A percentile compares a stretch with the other conserved stretches of the same genome.
phyloP scores from a whole-genome alignment of 306 rosid species.

The Calophaca sinica region DNA sequence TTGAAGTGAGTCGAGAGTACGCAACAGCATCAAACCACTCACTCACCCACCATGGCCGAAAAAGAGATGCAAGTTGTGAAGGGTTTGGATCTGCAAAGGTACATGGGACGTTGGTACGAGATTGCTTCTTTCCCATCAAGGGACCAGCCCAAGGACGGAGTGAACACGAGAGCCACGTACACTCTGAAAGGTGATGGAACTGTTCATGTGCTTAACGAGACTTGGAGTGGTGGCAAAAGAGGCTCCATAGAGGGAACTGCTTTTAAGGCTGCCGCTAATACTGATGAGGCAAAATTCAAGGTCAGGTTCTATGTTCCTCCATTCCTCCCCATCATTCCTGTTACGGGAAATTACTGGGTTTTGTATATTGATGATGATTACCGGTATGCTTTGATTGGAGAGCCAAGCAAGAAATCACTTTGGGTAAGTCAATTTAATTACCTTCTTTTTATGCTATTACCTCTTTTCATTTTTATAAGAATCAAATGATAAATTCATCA shows the following conservation, averaged over 20 bases:
- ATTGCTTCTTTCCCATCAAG: constrained; percentile 80
- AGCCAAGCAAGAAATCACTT: constrained; percentile 68
- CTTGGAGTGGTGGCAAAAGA: constrained; percentile 74
- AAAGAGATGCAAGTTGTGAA: constrained; percentile 73
- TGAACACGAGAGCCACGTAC: constrained; percentile 84
- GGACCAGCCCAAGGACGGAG: constrained; percentile 71
- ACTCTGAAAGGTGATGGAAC: constrained; percentile 67
- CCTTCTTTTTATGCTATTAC: not conserved
- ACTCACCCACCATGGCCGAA: constrained; percentile 51
- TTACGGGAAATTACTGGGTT: constrained; percentile 85
- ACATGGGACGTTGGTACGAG: constrained; percentile 97
- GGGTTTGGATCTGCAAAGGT: constrained; percentile 65
- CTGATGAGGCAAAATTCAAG: constrained; percentile 86
- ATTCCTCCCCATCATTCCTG: constrained; percentile 76
- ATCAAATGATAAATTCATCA: too few species aligned
- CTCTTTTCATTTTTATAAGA: too few species aligned
- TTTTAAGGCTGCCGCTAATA: constrained; percentile 64
- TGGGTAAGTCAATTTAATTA: constrained; percentile 66
- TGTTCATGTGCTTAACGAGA: constrained; percentile 84
- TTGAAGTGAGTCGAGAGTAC: not conserved
- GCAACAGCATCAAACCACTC: not conserved
- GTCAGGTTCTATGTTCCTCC: constrained; percentile 85
- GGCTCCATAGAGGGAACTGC: constrained; percentile 72
- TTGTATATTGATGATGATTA: constrained; percentile 69
- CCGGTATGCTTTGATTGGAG: constrained; percentile 76